Percentiles rank a stretch among this genome's conserved stretches.
These are phyloP conservation scores for Apodospora peruviana DNA, from an alignment of 495 filamentous ascomycete genomes.

Conservation along the genomic window DNA sequence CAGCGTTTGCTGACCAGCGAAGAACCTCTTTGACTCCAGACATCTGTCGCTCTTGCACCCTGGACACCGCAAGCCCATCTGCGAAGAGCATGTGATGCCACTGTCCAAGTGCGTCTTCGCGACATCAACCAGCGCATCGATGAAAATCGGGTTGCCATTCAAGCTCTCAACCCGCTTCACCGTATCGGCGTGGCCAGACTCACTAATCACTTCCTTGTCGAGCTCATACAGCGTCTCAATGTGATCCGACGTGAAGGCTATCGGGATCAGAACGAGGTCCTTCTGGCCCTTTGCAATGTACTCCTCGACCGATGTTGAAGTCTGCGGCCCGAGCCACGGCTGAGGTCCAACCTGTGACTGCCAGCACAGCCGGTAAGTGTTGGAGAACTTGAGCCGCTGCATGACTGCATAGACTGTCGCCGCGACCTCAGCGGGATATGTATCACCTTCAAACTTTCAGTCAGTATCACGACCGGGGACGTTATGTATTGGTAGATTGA, in stretches of 20 bases:
- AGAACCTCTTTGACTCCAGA: constrained; percentile 86
- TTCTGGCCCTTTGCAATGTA: constrained; percentile 89
- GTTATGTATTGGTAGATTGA: no score
- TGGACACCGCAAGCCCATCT: constrained; percentile 91
- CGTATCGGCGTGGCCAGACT: constrained; percentile 67
- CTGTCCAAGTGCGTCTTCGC: constrained; percentile 72
- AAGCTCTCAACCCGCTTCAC: constrained; percentile 91
- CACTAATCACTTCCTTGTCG: constrained; percentile 91
- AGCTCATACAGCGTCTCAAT: constrained; percentile 97
- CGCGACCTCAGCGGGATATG: constrained; percentile 93
- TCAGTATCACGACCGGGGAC: neutral
- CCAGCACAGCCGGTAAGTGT: constrained; percentile 93
- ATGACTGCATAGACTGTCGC: constrained; percentile 98
- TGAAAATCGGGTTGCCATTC: constrained; percentile 89
- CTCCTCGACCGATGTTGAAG: constrained; percentile 75
- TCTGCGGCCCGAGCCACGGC: constrained; percentile 95
- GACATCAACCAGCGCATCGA: constrained; percentile 81
- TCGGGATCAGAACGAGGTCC: constrained; percentile 86
- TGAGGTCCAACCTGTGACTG: constrained; percentile 96
- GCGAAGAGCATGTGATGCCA: constrained; percentile 59
- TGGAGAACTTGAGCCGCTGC: constrained; percentile 76
- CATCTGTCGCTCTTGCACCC: constrained; percentile 90
- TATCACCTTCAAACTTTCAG: constrained; percentile 58
- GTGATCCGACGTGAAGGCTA: constrained; percentile 97
- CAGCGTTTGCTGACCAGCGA: constrained; percentile 48